Conservation (phyloP, 2,329 filamentous ascomycete species). For the Xylaria sp. region DNA sequence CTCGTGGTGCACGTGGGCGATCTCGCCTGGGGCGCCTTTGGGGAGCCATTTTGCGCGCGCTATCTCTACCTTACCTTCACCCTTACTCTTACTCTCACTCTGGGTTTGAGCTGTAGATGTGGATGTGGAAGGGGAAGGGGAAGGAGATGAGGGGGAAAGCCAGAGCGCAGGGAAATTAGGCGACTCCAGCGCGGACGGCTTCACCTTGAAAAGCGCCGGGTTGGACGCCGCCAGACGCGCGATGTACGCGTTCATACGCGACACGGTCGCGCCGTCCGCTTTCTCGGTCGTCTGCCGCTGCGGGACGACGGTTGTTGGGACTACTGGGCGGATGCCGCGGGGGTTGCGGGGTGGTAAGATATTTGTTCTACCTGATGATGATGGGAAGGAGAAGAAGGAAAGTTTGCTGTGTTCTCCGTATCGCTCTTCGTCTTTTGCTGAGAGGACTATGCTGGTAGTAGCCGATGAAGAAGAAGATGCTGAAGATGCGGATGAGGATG, state of each 20-base stretch:
- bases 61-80: not conserved
- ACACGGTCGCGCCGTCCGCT: slow-evolving; percentile 31
- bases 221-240: slow-evolving; percentile 43
- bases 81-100: not conserved
- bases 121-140: not conserved
- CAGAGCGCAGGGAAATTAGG: slow-evolving; percentile 49
- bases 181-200: slow-evolving; percentile 51
- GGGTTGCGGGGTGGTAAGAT: slow-evolving; percentile 17
- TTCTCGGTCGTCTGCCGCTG: slow-evolving; percentile 53
- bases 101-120: no score
- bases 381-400: not conserved
- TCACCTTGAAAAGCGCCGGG: slow-evolving; percentile 43
- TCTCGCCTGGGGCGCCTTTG: slow-evolving; percentile 47
- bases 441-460: slow-evolving; percentile 24
- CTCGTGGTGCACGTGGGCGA: slow-evolving; percentile 54
- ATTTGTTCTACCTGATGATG: no score
- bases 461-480: no score
- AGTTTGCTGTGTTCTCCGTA: slow-evolving; percentile 2
- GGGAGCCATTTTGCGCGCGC: slow-evolving; percentile 33
- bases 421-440: slow-evolving; percentile 18
- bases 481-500: no score
- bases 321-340: slow-evolving; percentile 43
- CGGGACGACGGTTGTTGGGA: slow-evolving; percentile 52
- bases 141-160: slow-evolving; percentile 14
- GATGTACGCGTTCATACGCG: slow-evolving; percentile 47